Evolutionary conservation across 2,329 filamentous ascomycete genomes (phyloP).

Genomic region (Saccharata proteae): DNA sequence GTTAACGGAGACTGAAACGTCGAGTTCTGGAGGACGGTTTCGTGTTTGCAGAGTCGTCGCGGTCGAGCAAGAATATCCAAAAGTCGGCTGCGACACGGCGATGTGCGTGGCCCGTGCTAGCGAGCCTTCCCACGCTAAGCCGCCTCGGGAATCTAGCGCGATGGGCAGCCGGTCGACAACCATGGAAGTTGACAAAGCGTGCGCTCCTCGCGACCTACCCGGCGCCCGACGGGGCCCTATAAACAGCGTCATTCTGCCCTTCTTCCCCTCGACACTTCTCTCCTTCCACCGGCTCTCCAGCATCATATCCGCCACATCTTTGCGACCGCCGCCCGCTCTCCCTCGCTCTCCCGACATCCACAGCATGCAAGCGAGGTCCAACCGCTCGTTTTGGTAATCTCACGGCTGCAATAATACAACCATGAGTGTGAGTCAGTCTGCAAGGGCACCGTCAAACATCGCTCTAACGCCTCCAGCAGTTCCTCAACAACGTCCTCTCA

Average conservation of each 20-base stretch:
- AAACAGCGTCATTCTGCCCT: slow-evolving; percentile 7
- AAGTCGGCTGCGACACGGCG: too few relatives aligned
- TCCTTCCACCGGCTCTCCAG: neutral
- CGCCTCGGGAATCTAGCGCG: too few relatives aligned
- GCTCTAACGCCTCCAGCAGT: slow-evolving; percentile 8
- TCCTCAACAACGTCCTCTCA: slow-evolving; percentile 25
- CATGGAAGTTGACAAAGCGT: too few relatives aligned
- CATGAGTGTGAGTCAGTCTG: slow-evolving; percentile 25
- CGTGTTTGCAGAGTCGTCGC: too few relatives aligned
- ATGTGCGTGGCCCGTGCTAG: too few relatives aligned
- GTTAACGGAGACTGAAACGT: slow-evolving; percentile 99
- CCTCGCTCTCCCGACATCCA: slow-evolving; percentile 1
- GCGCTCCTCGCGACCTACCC: too few relatives aligned
- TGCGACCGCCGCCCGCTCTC: neutral
- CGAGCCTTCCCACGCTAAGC: too few relatives aligned
- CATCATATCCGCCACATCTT: neutral
- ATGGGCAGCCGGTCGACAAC: too few relatives aligned
- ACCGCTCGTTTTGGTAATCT: slow-evolving; percentile 7
- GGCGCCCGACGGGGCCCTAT: slow-evolving; percentile 7
- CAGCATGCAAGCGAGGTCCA: slow-evolving; percentile 7
- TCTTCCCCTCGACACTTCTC: neutral
- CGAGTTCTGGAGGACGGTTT: slow-evolving; percentile 56
- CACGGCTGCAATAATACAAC: slow-evolving; percentile 10
- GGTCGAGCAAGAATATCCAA: too few relatives aligned
- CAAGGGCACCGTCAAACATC: neutral